Conservation (phyloP, 1,139 yeast species). For the Diutina ranongensis region DNA sequence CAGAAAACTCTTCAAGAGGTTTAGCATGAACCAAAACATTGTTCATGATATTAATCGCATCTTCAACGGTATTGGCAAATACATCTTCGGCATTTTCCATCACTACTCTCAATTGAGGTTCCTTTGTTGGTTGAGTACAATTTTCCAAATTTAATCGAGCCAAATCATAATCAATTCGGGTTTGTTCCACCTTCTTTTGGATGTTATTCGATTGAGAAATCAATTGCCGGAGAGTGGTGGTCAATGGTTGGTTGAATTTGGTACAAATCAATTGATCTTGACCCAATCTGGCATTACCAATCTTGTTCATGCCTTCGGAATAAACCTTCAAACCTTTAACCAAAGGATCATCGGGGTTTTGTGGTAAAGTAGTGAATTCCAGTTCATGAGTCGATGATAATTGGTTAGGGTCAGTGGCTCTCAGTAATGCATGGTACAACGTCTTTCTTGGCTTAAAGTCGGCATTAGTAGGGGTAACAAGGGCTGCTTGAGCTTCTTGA, state of each 20-base stretch:
- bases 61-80: conserved; percentile 84
- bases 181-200: conserved; percentile 68
- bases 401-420: conserved; percentile 52
- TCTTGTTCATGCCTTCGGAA: conserved; percentile 39
- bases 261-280: conserved; percentile 68
- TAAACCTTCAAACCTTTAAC: conserved; percentile 33
- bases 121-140: conserved; percentile 62
- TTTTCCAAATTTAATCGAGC: conserved; percentile 57
- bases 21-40: conserved; percentile 67
- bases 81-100: conserved; percentile 86
- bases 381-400: conserved; percentile 9
- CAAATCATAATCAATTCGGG: conserved; percentile 71
- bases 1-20: conserved; percentile 59
- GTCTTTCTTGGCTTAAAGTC: conserved; percentile 66
- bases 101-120: conserved; percentile 62
- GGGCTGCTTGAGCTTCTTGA: conserved; percentile 72
- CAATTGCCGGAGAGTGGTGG: conserved; percentile 51
- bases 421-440: conserved; percentile 69
- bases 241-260: conserved; percentile 60
- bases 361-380: conserved; percentile 31
- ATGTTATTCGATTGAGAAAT: conserved; percentile 59
- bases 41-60: conserved; percentile 77
- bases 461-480: conserved; percentile 43
- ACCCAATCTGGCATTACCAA: conserved; percentile 75
- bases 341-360: conserved; percentile 28